Evolutionary conservation across 2,329 filamentous ascomycete genomes (phyloP).

Genomic region (Chaetothyriales sp.): DNA sequence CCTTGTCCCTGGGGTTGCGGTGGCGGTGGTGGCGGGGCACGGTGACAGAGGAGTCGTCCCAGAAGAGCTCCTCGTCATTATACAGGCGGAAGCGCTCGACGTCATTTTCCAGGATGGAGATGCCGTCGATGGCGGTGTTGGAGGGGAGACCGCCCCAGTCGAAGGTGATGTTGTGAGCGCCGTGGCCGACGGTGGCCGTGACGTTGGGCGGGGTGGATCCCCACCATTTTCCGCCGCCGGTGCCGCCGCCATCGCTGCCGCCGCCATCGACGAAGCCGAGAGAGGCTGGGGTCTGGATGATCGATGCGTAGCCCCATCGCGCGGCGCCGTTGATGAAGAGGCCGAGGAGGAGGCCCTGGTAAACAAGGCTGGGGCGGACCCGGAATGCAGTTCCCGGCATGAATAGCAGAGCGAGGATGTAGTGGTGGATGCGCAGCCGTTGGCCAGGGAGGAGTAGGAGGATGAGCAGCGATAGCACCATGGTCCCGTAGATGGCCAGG

Average conservation of each 20-base stretch:
- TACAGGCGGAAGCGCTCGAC: constrained; percentile 47
- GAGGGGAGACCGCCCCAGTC: constrained; percentile 24
- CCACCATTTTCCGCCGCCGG: constrained; percentile 30
- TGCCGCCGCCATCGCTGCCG: constrained; percentile 19
- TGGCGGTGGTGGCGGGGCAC: constrained; percentile 3
- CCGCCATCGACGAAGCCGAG: constrained; percentile 40
- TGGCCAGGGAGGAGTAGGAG: constrained; percentile 60
- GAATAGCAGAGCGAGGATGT: constrained; percentile 73
- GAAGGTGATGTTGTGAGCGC: constrained; percentile 30
- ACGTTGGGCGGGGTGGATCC: constrained; percentile 37
- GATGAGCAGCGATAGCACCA: constrained; percentile 52
- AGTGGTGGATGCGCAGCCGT: constrained; percentile 83
- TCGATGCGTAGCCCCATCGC: constrained; percentile 80
- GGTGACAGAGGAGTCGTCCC: constrained; percentile 22
- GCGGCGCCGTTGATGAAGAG: constrained; percentile 90
- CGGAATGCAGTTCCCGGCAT: constrained; percentile 81
- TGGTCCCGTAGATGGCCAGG: constrained; percentile 59
- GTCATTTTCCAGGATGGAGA: constrained; percentile 48
- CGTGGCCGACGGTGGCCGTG: constrained; percentile 23
- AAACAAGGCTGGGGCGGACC: constrained; percentile 67
- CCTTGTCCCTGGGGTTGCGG: constrained; percentile 4
- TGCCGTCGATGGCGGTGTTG: constrained; percentile 34
- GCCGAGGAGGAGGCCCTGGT: constrained; percentile 77
- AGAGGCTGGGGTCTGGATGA: constrained; percentile 65
- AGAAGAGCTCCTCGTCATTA: constrained; percentile 31